Conservation (phyloP, 805 yeast genomes). For the Metschnikowia borealis region DNA sequence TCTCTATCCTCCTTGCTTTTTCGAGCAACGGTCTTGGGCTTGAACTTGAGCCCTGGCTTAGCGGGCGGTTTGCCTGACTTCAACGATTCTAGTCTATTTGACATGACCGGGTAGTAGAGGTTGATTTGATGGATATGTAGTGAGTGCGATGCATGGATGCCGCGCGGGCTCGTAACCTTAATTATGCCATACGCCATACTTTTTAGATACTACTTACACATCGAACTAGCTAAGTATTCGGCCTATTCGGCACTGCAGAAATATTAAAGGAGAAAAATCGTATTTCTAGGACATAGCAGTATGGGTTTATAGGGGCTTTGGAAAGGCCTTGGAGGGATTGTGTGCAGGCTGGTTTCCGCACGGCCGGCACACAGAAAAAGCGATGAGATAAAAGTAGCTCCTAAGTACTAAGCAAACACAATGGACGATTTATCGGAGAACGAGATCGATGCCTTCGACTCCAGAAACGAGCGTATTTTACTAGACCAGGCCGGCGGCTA, state of each 20-base stretch:
- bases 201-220: no score
- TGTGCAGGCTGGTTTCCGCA: background rate
- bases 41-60: constrained; percentile 65
- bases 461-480: constrained; percentile 52
- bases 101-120: constrained; percentile 23
- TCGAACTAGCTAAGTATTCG: no score
- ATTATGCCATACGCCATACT: no score
- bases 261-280: no score
- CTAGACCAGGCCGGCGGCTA: constrained; percentile 54
- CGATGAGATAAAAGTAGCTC: constrained; percentile 2
- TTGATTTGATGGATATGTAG: background rate
- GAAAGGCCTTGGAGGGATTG: background rate
- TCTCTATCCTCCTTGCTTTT: constrained; percentile 81
- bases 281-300: no score
- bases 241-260: no score
- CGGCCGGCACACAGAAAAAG: constrained; percentile 4
- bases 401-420: background rate
- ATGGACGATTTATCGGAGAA: constrained; percentile 22
- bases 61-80: constrained; percentile 30
- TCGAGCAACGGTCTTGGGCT: constrained; percentile 84
- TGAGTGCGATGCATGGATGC: background rate
- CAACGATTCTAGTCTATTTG: constrained; percentile 41
- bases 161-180: background rate
- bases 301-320: no score
- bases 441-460: constrained; percentile 68